A percentile compares a stretch with the other conserved stretches of the same genome.
These are phyloP conservation scores for Alternaria metachromatica DNA, from an alignment of 2,329 filamentous ascomycete species.

Conservation along the genomic window DNA sequence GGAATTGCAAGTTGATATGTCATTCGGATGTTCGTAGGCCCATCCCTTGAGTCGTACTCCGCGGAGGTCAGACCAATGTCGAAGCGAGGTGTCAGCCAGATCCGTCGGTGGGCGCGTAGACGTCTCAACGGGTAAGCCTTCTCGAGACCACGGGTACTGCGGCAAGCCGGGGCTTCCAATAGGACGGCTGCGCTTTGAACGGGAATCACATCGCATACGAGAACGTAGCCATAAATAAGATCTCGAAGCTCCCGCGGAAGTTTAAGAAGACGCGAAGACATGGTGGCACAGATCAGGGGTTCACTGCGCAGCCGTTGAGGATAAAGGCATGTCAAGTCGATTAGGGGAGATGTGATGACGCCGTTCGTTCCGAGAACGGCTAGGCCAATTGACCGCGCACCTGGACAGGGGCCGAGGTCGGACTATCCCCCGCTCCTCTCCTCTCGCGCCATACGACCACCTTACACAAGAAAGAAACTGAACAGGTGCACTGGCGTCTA, in stretches of 20 bases:
- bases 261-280: conserved; percentile 15
- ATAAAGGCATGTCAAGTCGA: background rate
- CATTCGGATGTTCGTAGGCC: conserved; percentile 22
- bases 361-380: background rate
- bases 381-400: background rate
- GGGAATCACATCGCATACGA: conserved; percentile 22
- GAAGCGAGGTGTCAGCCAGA: conserved; percentile 25
- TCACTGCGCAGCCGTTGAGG: background rate
- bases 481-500: background rate
- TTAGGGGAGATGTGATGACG: background rate
- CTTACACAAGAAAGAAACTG: background rate
- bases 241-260: conserved; percentile 32
- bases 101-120: conserved; percentile 12
- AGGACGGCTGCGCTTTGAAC: conserved; percentile 20
- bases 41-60: conserved; percentile 3
- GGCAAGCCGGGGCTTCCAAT: conserved; percentile 5
- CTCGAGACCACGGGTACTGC: conserved; percentile 2
- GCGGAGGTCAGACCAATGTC: conserved; percentile 19
- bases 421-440: background rate
- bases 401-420: background rate
- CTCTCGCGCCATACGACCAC: background rate
- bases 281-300: background rate
- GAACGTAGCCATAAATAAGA: conserved; percentile 25
- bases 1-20: conserved; percentile 26
- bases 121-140: conserved; percentile 15